Base-by-base conservation (phyloP, 2,329 filamentous ascomycete species). In the Dothidotthia symphoricarpi region DNA sequence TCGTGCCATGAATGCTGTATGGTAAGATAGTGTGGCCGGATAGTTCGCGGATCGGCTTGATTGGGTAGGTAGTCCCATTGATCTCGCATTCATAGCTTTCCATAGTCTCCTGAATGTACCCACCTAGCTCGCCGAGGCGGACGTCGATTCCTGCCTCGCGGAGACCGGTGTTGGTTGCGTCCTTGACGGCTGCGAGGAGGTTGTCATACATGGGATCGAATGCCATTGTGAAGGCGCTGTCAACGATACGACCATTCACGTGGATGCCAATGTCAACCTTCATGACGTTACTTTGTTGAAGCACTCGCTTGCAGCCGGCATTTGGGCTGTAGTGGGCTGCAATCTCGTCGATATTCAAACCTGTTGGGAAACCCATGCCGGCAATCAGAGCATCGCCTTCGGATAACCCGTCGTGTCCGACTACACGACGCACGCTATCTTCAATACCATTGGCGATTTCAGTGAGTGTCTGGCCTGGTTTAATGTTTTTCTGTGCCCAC, bases 1-100 rank as follows among this genome's bases (percentile, higher is more conserved):
- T 96, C 57, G 81, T 85, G 43, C 90, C 89, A 69, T 96, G 91
- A 56, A 96, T 96, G 63, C 82, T 82, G 74, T 90, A 93, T 47
- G 82, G 90, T 42, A 87, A 75, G 61, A 96, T 96, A 51, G 87
- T 90, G 72, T 96, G 91, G n/a, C 88, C 88, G 54, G 85, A 90
- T 43, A 95, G 76, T 71, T 90, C 93, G 43, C 85, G 82, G 59
- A 95, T 89, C 42, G 82, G 75, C 74, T 91, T 93, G 66, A 94
- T 75, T 1, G 85, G 87, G 57, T 86, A 80, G 3, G 80, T 87
- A 24, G 79, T 83, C 41, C 86, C 85, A 59, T 84, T 80, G 41
- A 94, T 76, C 61, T 89, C 85, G 31, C 91, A 79, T 69, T 95
- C 88, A 68, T 90, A 91, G 65, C 85, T 89, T 69, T 95, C 88